Base-by-base conservation (phyloP, 1,284 basidiomycete species). In the Ganoderma meredithae region DNA sequence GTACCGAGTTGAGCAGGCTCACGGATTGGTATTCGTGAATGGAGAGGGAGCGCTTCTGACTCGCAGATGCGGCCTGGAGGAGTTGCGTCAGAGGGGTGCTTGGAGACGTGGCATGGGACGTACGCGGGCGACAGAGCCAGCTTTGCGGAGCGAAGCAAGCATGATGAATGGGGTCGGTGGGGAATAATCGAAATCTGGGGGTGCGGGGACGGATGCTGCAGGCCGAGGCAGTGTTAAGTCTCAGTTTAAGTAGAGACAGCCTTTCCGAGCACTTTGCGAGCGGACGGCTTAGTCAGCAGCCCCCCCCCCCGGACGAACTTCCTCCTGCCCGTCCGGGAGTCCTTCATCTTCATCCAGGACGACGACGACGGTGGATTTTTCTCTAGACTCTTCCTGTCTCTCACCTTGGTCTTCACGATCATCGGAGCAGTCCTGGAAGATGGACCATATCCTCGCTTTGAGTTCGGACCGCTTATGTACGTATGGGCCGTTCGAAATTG, bases 11-110 rank as follows among this genome's bases (percentile, higher is more conserved):
- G 76, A 99, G 89, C 61, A 99, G 86, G 76, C 93, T 91, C 81
- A 99, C 94, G 64, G 96, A 98, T 81, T 99, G 96, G 84, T 99
- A 96, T 85, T 99, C 97, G 84, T 99, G 97, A 78, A 99, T 97
- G 60, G 96, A 98, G 77, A 99, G 90, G 83, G 93, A 94, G 76
- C 97, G 95, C 84, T 87, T 95, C 88, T 97, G 96, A 79, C 90
- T 87, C 76, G 88, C 88, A 87, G 88, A 89, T 76, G 83, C 85
- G 80, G 83, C 82, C 90, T 92, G 71, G 19, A 49, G 2, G 33
- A 10, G 40, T 53, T n/a, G 9, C 64, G 31, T 49, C 56, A 60
- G 60, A 66, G 9, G 49, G 59, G 25, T 41, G 66, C 41, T 44
- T 47, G 19, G 7, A 31, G 27, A 63, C 61, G 19, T 15, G 5